Base-by-base conservation (phyloP, 108 stramenopile species). In the Schizochytrium sp. region DNA sequence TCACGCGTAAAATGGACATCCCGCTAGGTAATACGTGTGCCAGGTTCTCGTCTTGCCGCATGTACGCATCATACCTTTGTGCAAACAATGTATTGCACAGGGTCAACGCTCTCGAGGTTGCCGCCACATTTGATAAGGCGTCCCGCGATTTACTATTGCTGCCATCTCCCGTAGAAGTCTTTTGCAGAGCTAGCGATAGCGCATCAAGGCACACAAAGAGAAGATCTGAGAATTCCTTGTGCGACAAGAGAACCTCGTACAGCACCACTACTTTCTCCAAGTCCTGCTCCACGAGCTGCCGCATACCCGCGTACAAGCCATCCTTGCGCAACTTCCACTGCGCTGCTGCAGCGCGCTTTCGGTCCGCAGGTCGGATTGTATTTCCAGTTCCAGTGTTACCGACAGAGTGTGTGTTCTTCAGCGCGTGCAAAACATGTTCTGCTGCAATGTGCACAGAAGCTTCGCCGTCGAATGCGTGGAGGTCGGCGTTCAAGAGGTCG, bases 141-240 rank as follows among this genome's bases (percentile, higher is more conserved):
- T 28, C 28, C 28, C 28, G 28, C 28, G 28, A 28, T 28, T 28
- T 28, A 28, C 28, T 28, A 28, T 28, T 28, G 28, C 28, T 28
- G 28, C 28, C 28, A 28, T 28, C 28, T 28, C 28, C 28, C 28
- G 28, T 28, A 28, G 28, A 28, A 28, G 28, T 28, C 28, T 28
- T 28, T 44, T 69, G 64, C 64, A 69, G 28, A 69, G 64, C 64
- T 8, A 38, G 64, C 12, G 64, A 69, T 44, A 69, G 40, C 42
- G 64, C 64, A 15, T 69, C 64, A 12, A 69, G 28, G 15, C 64
- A 69, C 28, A 69, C 64, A 69, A 69, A 69, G 64, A 69, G 64
- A 7, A 69, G 64, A 0, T 69, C 64, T 44, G 40, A 44, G 44
- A 69, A 69, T 7, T 12, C 64, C 28, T 12, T 28, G 28, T 28